These are phyloP conservation scores for Xylaria sp. DNA, from an alignment of 2,329 filamentous ascomycete genomes.

Conservation along the genomic window DNA sequence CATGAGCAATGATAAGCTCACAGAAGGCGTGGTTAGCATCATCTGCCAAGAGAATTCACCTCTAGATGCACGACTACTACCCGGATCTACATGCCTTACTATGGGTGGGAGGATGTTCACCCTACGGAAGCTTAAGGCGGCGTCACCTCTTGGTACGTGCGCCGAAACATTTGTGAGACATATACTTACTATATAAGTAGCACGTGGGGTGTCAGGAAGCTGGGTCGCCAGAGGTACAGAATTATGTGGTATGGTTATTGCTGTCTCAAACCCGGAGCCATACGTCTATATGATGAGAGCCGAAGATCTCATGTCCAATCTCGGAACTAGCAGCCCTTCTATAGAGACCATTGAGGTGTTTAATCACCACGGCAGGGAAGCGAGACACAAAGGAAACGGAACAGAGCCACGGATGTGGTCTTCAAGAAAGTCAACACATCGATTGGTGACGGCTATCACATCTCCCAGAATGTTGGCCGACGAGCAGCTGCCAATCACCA, in stretches of 20 bases:
- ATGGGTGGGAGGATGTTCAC: constrained; percentile 12
- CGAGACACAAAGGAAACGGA: neutral
- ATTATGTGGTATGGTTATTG: constrained; percentile 21
- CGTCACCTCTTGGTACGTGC: constrained; percentile 12
- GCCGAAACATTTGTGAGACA: neutral
- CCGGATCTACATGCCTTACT: constrained; percentile 4
- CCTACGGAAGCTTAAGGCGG: constrained; percentile 10
- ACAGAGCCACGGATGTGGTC: neutral
- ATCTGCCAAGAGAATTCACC: neutral
- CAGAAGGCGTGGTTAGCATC: constrained; percentile 8
- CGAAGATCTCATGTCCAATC: constrained; percentile 14
- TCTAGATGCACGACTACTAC: neutral
- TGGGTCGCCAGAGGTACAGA: constrained; percentile 9
- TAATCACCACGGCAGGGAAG: neutral
- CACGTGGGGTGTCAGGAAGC: constrained; percentile 6
- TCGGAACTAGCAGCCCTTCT: constrained; percentile 15
- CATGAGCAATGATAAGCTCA: constrained; percentile 8
- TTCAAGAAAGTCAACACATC: neutral
- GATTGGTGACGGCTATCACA: neutral
- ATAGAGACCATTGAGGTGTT: constrained; percentile 17
- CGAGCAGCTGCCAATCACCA: neutral
- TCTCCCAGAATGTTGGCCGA: neutral
- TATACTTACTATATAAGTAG: constrained; percentile 4
- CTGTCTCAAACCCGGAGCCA: constrained; percentile 14
- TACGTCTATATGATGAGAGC: constrained; percentile 17